A percentile compares a stretch with the other conserved stretches of the same genome.
These are phyloP conservation scores for Kernera saxatilis DNA, from an alignment of 345 rosid genomes.

Conservation along the genomic window DNA sequence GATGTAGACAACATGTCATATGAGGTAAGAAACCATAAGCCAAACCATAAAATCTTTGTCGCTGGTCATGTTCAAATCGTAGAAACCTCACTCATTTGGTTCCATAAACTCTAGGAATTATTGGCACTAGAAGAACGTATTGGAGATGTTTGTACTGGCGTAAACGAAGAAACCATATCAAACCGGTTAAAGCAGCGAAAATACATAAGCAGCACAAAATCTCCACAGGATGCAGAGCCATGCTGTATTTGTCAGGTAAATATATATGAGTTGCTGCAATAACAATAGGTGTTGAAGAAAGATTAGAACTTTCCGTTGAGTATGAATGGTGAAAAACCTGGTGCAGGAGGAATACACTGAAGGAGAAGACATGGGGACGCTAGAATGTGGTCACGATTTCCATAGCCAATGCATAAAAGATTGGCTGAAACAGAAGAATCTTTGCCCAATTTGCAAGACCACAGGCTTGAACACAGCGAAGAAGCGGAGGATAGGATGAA, in stretches of 20 bases:
- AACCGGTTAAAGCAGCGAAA: conserved; percentile 45
- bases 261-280: background rate
- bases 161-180: conserved; percentile 64
- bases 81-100: background rate
- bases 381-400: conserved; percentile 79
- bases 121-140: conserved; percentile 90
- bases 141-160: conserved; percentile 84
- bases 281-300: background rate
- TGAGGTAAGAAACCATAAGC: conserved; percentile 51
- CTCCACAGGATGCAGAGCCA: conserved; percentile 59
- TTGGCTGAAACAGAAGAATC: conserved; percentile 79
- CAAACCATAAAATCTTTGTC: background rate
- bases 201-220: conserved; percentile 13
- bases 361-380: conserved; percentile 62
- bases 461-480: conserved; percentile 52
- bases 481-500: conserved; percentile 25
- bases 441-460: conserved; percentile 88
- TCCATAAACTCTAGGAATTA: conserved; percentile 47
- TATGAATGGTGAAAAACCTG: conserved; percentile 7
- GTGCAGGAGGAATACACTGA: conserved; percentile 67
- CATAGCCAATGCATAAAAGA: conserved; percentile 64
- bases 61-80: background rate
- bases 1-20: conserved; percentile 99
- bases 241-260: conserved; percentile 88
- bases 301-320: background rate